Base-by-base conservation (phyloP, 2,329 filamentous ascomycete genomes). In the Blumeria hordei region DNA sequence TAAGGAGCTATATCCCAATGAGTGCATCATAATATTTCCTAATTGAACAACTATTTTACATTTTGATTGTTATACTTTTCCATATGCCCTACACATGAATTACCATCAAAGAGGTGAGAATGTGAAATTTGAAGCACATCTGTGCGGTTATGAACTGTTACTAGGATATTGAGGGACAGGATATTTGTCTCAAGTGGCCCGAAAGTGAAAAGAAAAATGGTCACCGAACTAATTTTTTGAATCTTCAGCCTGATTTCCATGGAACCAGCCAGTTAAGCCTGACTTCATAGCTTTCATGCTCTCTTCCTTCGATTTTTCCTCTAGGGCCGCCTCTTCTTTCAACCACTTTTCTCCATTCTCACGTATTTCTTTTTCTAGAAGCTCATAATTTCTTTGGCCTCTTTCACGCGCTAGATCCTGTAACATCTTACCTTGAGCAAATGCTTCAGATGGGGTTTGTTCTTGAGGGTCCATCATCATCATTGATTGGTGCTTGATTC, bases 311-410 rank as follows among this genome's bases (percentile, higher is more conserved):
- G 81, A 75, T 73, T 87, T 88, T 73, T 95, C 90, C 71, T 88
- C 83, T 66, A 85, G 78, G 52, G 81, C 81, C 45, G 85, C 84
- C 74, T 94, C 88, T 68, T 96, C 90, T 72, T 88, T 88, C 62
- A 98, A 74, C 86, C 88, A 95, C 71, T 90, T 87, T 67, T 90
- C 87, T 54, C 88, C 92, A 66, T 96, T 92, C 68, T 93, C 84
- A 50, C 83, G 77, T 62, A 98, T 94, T 71, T 94, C 84, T 69
- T 81, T 82, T 69, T 96, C 90, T 58, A 96, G 75, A 61, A 81
- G 70, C 72, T 94, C 79, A 69, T 96, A 98, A 69, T 88, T 84
- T 67, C 83, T 82, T 70, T 88, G 85, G 36, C 92, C 92, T 53
- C 88, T 78, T 70, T 98, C 92, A 53, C 92, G 81, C 53, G 92